A percentile compares a stretch with the other conserved stretches of the same genome.
Evolutionary conservation across 352 stramenopile genomes (phyloP).

Genomic region (Phytopythium cucurbitacearum): DNA sequence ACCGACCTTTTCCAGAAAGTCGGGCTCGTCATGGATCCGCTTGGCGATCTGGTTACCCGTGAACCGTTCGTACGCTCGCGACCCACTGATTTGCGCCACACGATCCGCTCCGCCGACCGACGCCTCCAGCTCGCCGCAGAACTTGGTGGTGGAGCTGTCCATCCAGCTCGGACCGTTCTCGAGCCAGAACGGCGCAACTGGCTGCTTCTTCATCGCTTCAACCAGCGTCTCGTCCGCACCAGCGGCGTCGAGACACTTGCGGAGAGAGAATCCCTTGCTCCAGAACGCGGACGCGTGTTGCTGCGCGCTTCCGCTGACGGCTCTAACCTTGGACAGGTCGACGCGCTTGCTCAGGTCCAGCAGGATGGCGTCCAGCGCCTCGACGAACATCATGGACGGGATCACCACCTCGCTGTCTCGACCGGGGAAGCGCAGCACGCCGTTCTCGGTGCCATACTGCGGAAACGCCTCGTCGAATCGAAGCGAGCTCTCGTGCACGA

Average conservation of each 20-base stretch:
- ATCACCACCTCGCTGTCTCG: slow-evolving; percentile 49
- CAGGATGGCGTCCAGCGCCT: slow-evolving; percentile 71
- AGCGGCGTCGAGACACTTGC: slow-evolving; percentile 23
- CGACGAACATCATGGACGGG: slow-evolving; percentile 76
- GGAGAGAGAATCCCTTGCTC: slow-evolving; percentile 44
- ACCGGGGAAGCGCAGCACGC: slow-evolving; percentile 41
- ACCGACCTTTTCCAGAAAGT: slow-evolving; percentile 36
- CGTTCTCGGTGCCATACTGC: slow-evolving; percentile 59
- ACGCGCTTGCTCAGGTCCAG: slow-evolving; percentile 27
- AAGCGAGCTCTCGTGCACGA: slow-evolving; percentile 56
- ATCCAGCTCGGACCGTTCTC: slow-evolving; percentile 82
- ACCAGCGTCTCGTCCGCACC: slow-evolving; percentile 11
- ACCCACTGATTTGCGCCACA: slow-evolving; percentile 71
- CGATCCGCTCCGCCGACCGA: slow-evolving; percentile 48
- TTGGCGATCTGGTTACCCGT: slow-evolving; percentile 79
- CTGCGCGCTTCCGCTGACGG: slow-evolving; percentile 72
- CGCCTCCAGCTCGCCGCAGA: slow-evolving; percentile 52
- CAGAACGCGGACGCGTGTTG: slow-evolving; percentile 84
- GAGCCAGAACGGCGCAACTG: slow-evolving; percentile 39
- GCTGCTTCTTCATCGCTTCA: slow-evolving; percentile 17
- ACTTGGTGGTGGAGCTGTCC: slow-evolving; percentile 67
- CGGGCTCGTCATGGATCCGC: slow-evolving; percentile 35
- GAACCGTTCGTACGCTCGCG: slow-evolving; percentile 78
- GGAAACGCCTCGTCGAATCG: slow-evolving; percentile 70
- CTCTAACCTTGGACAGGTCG: slow-evolving; percentile 43